Evolutionary conservation across 1,139 yeast species (phyloP).

Genomic region (Eremothecium sinecaudum): DNA sequence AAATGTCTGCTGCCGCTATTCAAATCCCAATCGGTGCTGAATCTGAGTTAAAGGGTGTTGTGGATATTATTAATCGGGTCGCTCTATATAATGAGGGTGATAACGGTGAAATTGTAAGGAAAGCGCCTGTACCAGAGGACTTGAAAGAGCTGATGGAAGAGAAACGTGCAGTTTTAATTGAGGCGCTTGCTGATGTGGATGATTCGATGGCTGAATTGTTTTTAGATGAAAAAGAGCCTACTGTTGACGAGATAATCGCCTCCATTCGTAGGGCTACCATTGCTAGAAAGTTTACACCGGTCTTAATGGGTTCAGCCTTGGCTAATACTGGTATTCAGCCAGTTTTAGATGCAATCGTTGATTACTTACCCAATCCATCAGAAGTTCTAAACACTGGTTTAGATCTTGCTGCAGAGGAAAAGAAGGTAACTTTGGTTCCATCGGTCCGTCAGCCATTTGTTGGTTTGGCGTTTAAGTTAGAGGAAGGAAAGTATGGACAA

Average conservation of each 20-base stretch:
- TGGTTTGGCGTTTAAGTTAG: constrained; percentile 94
- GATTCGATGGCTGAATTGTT: constrained; percentile 92
- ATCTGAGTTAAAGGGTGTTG: constrained; percentile 74
- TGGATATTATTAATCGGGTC: constrained; percentile 78
- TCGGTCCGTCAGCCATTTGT: constrained; percentile 74
- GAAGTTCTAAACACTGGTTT: constrained; percentile 86
- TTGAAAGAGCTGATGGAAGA: constrained; percentile 70
- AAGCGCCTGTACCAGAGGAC: constrained; percentile 63
- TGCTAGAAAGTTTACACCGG: constrained; percentile 95
- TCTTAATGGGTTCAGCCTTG: constrained; percentile 94
- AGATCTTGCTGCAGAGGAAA: constrained; percentile 62
- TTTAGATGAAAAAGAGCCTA: constrained; percentile 84
- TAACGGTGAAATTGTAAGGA: constrained; percentile 74
- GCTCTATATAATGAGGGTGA: constrained; percentile 83
- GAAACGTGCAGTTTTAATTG: constrained; percentile 74
- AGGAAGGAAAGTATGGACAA: constrained; percentile 97
- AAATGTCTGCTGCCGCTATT: constrained; percentile 92
- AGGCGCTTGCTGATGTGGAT: constrained; percentile 93
- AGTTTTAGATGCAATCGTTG: constrained; percentile 92
- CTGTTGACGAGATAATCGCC: constrained; percentile 66
- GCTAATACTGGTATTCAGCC: constrained; percentile 95
- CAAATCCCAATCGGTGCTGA: constrained; percentile 97
- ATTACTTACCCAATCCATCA: constrained; percentile 89
- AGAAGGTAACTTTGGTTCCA: constrained; percentile 67
- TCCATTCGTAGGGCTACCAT: constrained; percentile 97